Evolutionary conservation across 768 basidiomycete genomes (phyloP).

Genomic region (Kwoniella sp.): DNA sequence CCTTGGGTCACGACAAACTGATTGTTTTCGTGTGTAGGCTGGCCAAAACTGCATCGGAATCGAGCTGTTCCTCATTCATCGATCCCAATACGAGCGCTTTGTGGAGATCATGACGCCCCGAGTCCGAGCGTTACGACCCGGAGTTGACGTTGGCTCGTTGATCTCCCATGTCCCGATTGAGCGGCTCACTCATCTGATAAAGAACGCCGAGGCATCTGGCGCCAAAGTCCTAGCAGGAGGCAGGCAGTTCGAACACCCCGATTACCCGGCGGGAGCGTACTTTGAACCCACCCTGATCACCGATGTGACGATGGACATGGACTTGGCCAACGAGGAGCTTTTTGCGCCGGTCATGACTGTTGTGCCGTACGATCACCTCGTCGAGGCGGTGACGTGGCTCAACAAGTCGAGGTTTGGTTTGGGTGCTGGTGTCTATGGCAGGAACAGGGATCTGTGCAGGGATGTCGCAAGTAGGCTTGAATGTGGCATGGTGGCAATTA

Average conservation of each 20-base stretch:
- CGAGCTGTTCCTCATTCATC: slow-evolving; percentile 84
- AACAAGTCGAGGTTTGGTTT: slow-evolving; percentile 85
- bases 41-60: slow-evolving; percentile 98
- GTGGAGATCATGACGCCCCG: slow-evolving; percentile 59
- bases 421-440: slow-evolving; percentile 91
- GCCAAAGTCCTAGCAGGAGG: slow-evolving; percentile 66
- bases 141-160: slow-evolving; percentile 80
- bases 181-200: slow-evolving; percentile 65
- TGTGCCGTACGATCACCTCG: slow-evolving; percentile 74
- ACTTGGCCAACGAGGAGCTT: slow-evolving; percentile 78
- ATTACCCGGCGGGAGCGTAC: slow-evolving; percentile 69
- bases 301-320: slow-evolving; percentile 65
- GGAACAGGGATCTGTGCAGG: slow-evolving; percentile 69
- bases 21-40: slow-evolving; percentile 22
- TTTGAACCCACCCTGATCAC: slow-evolving; percentile 85
- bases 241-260: slow-evolving; percentile 60
- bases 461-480: slow-evolving; percentile 75
- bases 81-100: slow-evolving; percentile 69
- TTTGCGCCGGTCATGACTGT: slow-evolving; percentile 90
- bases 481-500: slow-evolving; percentile 95
- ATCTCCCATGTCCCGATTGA: slow-evolving; percentile 69
- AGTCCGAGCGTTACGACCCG: slow-evolving; percentile 66
- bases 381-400: slow-evolving; percentile 81
- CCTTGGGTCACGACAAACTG: neutral
- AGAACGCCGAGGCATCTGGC: slow-evolving; percentile 65